phyloP scores from a whole-genome alignment of 2,329 filamentous ascomycete genomes.

The Calonectria naviculata region DNA sequence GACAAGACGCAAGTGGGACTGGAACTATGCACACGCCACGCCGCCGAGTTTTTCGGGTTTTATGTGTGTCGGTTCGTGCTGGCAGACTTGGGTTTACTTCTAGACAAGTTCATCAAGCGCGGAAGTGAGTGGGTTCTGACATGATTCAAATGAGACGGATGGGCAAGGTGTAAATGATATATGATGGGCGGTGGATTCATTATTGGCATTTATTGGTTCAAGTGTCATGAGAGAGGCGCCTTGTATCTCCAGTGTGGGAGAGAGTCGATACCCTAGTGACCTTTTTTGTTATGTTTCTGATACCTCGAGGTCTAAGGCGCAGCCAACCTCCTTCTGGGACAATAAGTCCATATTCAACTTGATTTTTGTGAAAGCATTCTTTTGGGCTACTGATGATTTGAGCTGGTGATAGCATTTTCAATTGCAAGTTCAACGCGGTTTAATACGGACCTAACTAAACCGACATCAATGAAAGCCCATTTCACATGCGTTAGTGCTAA shows the following conservation, averaged over 20 bases:
- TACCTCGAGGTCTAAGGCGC: conserved; percentile 9
- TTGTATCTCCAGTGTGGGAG: conserved; percentile 33
- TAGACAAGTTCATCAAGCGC: conserved; percentile 98
- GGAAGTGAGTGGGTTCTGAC: conserved; percentile 90
- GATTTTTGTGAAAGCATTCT: neutral
- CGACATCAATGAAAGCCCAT: no score
- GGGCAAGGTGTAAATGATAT: conserved; percentile 14
- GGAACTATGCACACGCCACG: conserved; percentile 91
- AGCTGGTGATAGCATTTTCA: neutral
- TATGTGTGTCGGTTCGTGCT: conserved; percentile 97
- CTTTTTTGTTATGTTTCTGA: conserved; percentile 35
- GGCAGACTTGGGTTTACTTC: conserved; percentile 81
- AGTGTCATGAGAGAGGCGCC: conserved; percentile 23
- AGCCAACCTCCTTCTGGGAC: conserved; percentile 3
- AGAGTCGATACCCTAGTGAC: conserved; percentile 43
- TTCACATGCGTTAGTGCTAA: no score
- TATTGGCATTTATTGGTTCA: conserved; percentile 32
- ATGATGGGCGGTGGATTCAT: conserved; percentile 25
- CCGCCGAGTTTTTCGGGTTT: conserved; percentile 97
- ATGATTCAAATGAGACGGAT: conserved; percentile 36
- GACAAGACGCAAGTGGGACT: conserved; percentile 95
- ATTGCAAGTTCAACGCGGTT: no score
- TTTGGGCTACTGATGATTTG: neutral
- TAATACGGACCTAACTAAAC: no score
- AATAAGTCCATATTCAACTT: neutral